Evolutionary conservation across 306 rosid species (phyloP), one percentile per base, ranked within the genome.

Genomic region (Cicer cuneatum): DNA sequence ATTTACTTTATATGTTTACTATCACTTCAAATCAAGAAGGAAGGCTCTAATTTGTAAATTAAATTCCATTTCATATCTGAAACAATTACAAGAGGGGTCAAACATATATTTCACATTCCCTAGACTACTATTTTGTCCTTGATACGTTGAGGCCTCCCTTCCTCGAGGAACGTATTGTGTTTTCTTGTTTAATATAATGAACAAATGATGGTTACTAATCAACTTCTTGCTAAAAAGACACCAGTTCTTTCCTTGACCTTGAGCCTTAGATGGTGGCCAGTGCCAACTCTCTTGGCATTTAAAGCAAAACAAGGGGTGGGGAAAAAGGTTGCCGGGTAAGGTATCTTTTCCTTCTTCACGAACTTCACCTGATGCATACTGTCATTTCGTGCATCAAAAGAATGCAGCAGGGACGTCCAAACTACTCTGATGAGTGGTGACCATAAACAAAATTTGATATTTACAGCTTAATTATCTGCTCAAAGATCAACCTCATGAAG

Each of bases 401-500:
- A 76, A 76, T 82, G 86, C 70, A 74, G 86, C 70, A 71, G 80
- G 77, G 66, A 49, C 58, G 11, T 81, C 79, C 80, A 83, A 78
- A 76, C 84, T 78, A 81, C 75, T 73, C 82, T 64, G 82, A 75
- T 54, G 85, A 85, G 80, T 60, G 83, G 72, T 49, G 84, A 85
- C 69, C 83, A 76, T 47, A 73, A 84, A 86, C 93, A 89, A 93
- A 93, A 93, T 81, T 88, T 81, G 80, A 79, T 91, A 93, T 93
- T 82, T 91, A 93, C 97, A 89, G 57, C 84, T 84, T 76, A 77
- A 66, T 71, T 81, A 78, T 72, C 73, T 60, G 74, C 77, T 89
- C 86, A 91, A 80, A 91, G 90, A 75, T 90, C 89, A 86, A 91
- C 97, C 81, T 91, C 96, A 2, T 90, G 96, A 71, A 94, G 97